Base-by-base conservation (phyloP, 1,139 yeast genomes). In the Hyphopichia burtonii region DNA sequence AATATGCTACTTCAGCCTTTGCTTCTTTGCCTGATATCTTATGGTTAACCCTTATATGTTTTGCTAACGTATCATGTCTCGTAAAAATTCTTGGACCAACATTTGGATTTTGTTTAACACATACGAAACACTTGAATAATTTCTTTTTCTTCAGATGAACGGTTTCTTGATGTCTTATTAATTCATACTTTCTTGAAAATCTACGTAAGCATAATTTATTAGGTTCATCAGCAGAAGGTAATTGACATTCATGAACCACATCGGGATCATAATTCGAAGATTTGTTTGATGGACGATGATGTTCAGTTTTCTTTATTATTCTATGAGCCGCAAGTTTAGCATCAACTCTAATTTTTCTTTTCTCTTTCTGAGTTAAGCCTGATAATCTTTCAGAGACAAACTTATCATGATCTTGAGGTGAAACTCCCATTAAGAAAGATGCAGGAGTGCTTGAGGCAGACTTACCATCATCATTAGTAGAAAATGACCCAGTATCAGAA, bases 161-260 rank as follows among this genome's bases (percentile, higher is more conserved):
- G 0, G 98, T 91, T 59, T 93, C 96, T 65, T 91, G 96, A 63
- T 93, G 98, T 55, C 99, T 80, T 25, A 91, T 86, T 56, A 93
- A 74, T 67, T 93, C 99, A 58, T 93, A 93, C 27, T 96, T 95
- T 54, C 99, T 78, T 15, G 97, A 89, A 60, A 93, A 93, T 48
- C 86, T 79, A 55, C 95, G 87, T 51, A 80, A 70, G 61, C 98
- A 91, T 41, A 80, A 75, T 50, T 76, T 72, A 37, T 83, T 62
- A 3, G 75, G 72, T 39, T 68, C 74, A 47, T 73, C 78, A 7
- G 78, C 69, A 1, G 76, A 69, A 2, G 78, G 71, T 27, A 73
- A 57, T 48, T 71, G 77, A 53, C 78, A 73, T 51, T 73, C 78
- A 47, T 73, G 78, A 1, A 71, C 66, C 3, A 73, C 78, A 47